Evolutionary conservation across 208 protist species (phyloP).

Genomic region (Herpetomonas tarakana): DNA sequence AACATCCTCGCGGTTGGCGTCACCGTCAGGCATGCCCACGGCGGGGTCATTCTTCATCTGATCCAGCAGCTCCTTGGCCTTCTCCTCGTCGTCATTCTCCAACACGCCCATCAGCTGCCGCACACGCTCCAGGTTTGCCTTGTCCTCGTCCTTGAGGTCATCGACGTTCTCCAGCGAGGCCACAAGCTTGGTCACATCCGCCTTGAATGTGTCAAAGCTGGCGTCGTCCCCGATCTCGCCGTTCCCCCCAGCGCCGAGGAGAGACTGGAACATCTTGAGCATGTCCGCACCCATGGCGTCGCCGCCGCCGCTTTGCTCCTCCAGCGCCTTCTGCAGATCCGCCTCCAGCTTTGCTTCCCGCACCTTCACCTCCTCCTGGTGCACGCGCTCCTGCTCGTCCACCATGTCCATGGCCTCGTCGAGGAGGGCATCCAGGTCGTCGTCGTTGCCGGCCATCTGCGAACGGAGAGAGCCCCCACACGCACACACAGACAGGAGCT

Average conservation of each 20-base stretch:
- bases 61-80: slow-evolving; percentile 30
- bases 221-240: slow-evolving; percentile 14
- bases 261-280: slow-evolving; percentile 36
- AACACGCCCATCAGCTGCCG: slow-evolving; percentile 49
- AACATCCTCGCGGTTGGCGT: slow-evolving; percentile 21
- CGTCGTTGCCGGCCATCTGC: slow-evolving; percentile 51
- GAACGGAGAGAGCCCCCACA: no score
- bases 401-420: slow-evolving; percentile 81
- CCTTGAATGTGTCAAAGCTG: slow-evolving; percentile 43
- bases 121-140: slow-evolving; percentile 33
- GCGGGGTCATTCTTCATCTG: slow-evolving; percentile 28
- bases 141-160: slow-evolving; percentile 30
- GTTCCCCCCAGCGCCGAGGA: slow-evolving; percentile 18
- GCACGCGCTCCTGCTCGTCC: slow-evolving; percentile 62
- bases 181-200: slow-evolving; percentile 43
- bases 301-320: slow-evolving; percentile 16
- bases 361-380: slow-evolving; percentile 51
- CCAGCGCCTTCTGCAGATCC: slow-evolving; percentile 41
- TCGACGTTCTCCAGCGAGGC: slow-evolving; percentile 33
- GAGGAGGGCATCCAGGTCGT: slow-evolving; percentile 81
- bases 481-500: no score
- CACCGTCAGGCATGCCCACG: slow-evolving; percentile 8
- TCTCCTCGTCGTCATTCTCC: slow-evolving; percentile 43
- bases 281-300: slow-evolving; percentile 21
- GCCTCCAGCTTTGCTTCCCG: slow-evolving; percentile 48